phyloP scores from a whole-genome alignment of 352 stramenopile species.

The Globisporangium iwayamae region DNA sequence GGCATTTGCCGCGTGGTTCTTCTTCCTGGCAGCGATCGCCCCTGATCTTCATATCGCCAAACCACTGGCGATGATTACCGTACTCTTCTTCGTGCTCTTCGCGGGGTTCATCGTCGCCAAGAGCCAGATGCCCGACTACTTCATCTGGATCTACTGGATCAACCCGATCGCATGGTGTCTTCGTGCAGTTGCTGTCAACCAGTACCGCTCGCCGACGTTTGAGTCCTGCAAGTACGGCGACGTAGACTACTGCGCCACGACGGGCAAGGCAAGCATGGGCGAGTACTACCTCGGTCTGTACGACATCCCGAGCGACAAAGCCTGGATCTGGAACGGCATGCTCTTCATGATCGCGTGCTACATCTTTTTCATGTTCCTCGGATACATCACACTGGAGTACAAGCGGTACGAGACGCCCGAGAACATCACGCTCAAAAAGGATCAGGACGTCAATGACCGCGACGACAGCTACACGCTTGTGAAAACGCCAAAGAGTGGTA shows the following conservation, averaged over 20 bases:
- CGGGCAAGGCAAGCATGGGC: conserved; percentile 21
- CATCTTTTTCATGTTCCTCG: conserved; percentile 30
- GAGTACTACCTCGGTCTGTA: conserved; percentile 32
- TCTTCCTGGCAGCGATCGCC: conserved; percentile 27
- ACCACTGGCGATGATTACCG: conserved; percentile 28
- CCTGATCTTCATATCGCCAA: conserved; percentile 31
- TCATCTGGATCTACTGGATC: conserved; percentile 27
- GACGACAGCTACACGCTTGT: background rate
- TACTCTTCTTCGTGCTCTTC: conserved; percentile 32
- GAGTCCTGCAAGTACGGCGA: conserved; percentile 23
- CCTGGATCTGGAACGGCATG: conserved; percentile 27
- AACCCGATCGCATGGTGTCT: conserved; percentile 42
- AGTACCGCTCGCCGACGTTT: conserved; percentile 24
- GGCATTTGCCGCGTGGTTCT: conserved; percentile 35
- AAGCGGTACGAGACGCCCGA: conserved; percentile 19
- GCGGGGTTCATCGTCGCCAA: conserved; percentile 24
- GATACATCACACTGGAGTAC: conserved; percentile 29
- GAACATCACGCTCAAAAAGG: conserved; percentile 13
- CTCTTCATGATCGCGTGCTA: conserved; percentile 23
- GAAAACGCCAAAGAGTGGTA: background rate
- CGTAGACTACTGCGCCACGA: conserved; percentile 25
- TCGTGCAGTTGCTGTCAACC: conserved; percentile 26
- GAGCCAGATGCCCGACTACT: conserved; percentile 25
- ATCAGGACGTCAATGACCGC: background rate
- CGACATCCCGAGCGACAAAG: conserved; percentile 22